Percentiles rank a stretch among this genome's conserved stretches.
These are phyloP conservation scores for Amborella trichopoda DNA, from an alignment of 164 flowering plant species.

Conservation along the genomic window DNA sequence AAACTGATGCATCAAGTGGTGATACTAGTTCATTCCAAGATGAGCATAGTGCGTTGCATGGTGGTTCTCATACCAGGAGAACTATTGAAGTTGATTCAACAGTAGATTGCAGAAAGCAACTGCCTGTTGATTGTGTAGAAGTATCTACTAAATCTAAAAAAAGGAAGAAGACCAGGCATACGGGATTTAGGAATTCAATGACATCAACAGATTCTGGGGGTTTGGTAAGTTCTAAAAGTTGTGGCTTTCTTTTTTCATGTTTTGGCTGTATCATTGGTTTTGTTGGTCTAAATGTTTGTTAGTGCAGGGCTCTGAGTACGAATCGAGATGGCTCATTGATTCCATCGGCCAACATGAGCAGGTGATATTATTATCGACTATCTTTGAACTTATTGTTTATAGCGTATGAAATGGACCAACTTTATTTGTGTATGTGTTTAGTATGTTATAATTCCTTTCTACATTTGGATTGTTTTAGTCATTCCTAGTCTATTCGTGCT, in stretches of 20 bases:
- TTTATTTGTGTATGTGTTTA: too few species aligned
- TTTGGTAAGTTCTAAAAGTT: slow-evolving; percentile 13
- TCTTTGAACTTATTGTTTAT: too few species aligned
- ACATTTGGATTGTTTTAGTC: too few species aligned
- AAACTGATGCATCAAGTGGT: slow-evolving; percentile 91
- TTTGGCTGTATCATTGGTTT: slow-evolving; percentile 1
- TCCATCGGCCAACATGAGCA: slow-evolving; percentile 46
- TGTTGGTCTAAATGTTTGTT: slow-evolving; percentile 6
- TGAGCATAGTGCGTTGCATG: slow-evolving; percentile 70
- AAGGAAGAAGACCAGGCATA: slow-evolving; percentile 79
- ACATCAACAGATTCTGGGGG: slow-evolving; percentile 13
- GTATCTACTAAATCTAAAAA: slow-evolving; percentile 58
- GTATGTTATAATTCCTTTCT: too few species aligned
- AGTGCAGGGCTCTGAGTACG: slow-evolving; percentile 54
- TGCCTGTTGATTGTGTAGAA: slow-evolving; percentile 52
- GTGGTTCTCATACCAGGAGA: slow-evolving; percentile 51
- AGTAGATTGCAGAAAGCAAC: slow-evolving; percentile 53
- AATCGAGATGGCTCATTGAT: slow-evolving; percentile 68
- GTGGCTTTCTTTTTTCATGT: slow-evolving; percentile 3
- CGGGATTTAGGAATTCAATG: slow-evolving; percentile 24
- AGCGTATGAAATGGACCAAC: too few species aligned
- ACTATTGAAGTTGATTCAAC: slow-evolving; percentile 69
- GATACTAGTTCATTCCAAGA: slow-evolving; percentile 95
- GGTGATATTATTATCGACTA: slow-evolving; percentile 40
- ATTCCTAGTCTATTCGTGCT: too few species aligned